Base-by-base conservation (phyloP, 2,329 filamentous ascomycete species). In the Aspergillus melleus region DNA sequence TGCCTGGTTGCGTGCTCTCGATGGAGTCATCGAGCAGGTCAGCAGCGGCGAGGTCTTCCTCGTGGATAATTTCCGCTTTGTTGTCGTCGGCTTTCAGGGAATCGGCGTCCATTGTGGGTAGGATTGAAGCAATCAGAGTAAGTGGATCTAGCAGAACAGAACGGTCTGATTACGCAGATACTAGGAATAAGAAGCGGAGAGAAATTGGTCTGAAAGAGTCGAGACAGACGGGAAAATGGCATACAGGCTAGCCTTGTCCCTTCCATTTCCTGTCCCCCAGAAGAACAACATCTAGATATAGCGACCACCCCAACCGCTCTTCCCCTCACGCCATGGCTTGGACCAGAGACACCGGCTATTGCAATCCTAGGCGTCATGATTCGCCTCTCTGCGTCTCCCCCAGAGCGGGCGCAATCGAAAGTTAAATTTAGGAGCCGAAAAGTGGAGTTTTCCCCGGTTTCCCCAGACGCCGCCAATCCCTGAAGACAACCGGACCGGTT, bases 11-110 rank as follows among this genome's bases (percentile, higher is more conserved):
- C 2, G 62, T 65, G 30, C 26, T 46, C 47, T 65, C 63, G 30
- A 65, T 64, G 10, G 62, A 64, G 44, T 64, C 62, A 22, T 62
- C 60, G 5, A 42, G 36, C 11, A 57, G 12, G 20, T 30, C 44
- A 10, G 53, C 12, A 19, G 29, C 53, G n/a, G 9, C 32, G 8
- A 50, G 30, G 39, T 49, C 22, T n/a, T 59, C 51, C 19, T 55
- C 44, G 44, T 60, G 52, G 39, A 49, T 50, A 42, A 32, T 55
- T 29, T 55, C 53, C 42, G 26, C 26, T 49, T 55, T 55, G 19
- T 55, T 36, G 14, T 55, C 42, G 19, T n/a, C 22, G 29, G 14
- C 8, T 49, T 55, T 49, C 14, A 49, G 44, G 32, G 51, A 24
- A 29, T 51, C 19, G 11, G 50, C 44, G n/a, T 56, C 46, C 50